phyloP scores from a whole-genome alignment of 2,329 filamentous ascomycete species.

The Clonostachys byssicola region DNA sequence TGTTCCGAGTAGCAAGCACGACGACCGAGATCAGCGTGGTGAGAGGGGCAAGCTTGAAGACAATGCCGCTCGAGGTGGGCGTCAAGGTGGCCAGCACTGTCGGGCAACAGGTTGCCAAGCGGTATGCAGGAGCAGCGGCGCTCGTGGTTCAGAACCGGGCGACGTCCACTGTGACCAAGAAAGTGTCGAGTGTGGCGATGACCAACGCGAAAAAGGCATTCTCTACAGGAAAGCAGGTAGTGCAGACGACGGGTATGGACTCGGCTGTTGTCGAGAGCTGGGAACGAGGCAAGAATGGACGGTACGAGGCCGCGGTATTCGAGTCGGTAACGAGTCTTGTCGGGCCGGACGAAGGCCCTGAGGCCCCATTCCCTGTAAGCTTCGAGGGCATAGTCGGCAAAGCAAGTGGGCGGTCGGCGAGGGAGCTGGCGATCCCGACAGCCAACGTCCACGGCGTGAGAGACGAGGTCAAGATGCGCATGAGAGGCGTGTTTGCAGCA shows the following conservation, averaged over 20 bases:
- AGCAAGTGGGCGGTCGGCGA: conserved; percentile 33
- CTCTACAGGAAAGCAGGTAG: conserved; percentile 21
- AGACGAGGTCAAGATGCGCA: conserved; percentile 44
- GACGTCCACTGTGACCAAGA: conserved; percentile 25
- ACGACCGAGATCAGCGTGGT: conserved; percentile 57
- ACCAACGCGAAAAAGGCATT: conserved; percentile 12
- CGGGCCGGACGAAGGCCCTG: conserved; percentile 45
- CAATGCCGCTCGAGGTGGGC: conserved; percentile 62
- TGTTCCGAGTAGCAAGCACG: conserved; percentile 66
- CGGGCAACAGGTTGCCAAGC: conserved; percentile 36
- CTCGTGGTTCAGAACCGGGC: conserved; percentile 33
- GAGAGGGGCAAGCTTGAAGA: conserved; percentile 60
- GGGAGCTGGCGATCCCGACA: conserved; percentile 43
- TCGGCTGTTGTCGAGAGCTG: conserved; percentile 22
- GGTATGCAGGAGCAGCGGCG: conserved; percentile 30
- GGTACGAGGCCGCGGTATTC: conserved; percentile 26
- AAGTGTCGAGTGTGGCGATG: conserved; percentile 8
- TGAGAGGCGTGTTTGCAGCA: conserved; percentile 61
- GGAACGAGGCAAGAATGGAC: conserved; percentile 27
- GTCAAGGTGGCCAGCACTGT: conserved; percentile 50
- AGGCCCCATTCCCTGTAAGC: conserved; percentile 46
- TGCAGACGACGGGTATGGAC: conserved; percentile 20
- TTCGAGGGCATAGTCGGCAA: conserved; percentile 42
- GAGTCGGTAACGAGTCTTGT: conserved; percentile 28
- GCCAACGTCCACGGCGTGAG: conserved; percentile 49